These are phyloP conservation scores for Platanus orientalis DNA, from an alignment of 164 flowering plant species.

Conservation along the genomic window DNA sequence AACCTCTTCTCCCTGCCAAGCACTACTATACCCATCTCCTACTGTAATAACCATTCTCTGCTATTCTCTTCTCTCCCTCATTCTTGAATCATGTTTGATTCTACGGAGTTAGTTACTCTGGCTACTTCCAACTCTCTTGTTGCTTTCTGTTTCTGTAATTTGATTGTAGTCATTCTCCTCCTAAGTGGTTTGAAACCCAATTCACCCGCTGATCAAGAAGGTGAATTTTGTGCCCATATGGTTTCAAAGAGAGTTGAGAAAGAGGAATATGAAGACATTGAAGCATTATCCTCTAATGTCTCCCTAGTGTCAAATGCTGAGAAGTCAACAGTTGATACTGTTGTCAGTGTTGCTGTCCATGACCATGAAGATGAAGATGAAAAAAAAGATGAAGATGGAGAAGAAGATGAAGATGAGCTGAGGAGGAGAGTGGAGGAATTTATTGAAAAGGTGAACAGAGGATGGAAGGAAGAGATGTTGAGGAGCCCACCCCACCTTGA, in stretches of 20 bases:
- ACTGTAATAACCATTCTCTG: too few species aligned
- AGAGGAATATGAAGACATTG: background rate
- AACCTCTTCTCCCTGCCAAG: background rate
- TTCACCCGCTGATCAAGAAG: constrained; percentile 11
- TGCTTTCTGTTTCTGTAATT: constrained; percentile 47
- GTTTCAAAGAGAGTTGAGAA: constrained; percentile 6
- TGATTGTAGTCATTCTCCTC: constrained; percentile 44
- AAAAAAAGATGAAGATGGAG: too few species aligned
- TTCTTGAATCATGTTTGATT: background rate
- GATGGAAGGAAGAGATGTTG: background rate
- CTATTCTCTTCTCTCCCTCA: background rate
- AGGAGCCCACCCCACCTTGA: background rate
- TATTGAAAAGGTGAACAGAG: background rate
- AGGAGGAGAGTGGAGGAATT: constrained; percentile 2
- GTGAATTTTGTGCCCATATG: background rate
- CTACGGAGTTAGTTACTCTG: background rate
- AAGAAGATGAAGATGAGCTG: background rate
- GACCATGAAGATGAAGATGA: background rate
- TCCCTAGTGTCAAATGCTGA: background rate
- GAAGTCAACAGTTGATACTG: background rate
- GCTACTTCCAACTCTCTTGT: constrained; percentile 12
- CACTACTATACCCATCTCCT: too few species aligned
- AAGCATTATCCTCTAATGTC: background rate
- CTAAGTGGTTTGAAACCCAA: constrained; percentile 24
- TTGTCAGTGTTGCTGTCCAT: background rate